These are phyloP conservation scores for Sugiyamaella pinicola DNA, from an alignment of 1,139 yeast genomes.

Conservation along the genomic window DNA sequence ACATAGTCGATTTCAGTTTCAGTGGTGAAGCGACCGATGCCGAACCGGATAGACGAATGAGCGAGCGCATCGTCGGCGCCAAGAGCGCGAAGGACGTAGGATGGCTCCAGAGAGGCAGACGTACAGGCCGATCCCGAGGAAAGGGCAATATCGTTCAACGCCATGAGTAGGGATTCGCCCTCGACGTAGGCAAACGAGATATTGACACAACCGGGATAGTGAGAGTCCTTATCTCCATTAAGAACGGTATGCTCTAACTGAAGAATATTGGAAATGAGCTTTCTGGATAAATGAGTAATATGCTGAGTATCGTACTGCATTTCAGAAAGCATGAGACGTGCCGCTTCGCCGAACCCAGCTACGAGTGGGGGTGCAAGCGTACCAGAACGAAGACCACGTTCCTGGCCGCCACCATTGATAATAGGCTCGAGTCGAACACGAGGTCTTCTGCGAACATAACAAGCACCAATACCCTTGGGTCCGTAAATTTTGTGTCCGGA, in stretches of 20 bases:
- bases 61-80: conserved; percentile 99
- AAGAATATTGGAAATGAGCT: conserved; percentile 70
- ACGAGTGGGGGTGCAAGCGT: conserved; percentile 95
- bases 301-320: conserved; percentile 72
- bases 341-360: conserved; percentile 97
- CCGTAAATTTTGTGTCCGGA: conserved; percentile 97
- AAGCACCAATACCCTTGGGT: conserved; percentile 97
- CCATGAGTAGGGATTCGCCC: conserved; percentile 97
- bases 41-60: conserved; percentile 94
- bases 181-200: conserved; percentile 96
- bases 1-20: conserved; percentile 96
- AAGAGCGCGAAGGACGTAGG: conserved; percentile 91
- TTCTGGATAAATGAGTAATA: conserved; percentile 68
- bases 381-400: conserved; percentile 96
- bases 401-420: conserved; percentile 98
- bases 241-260: conserved; percentile 84
- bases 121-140: conserved; percentile 99
- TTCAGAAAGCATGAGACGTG: conserved; percentile 76
- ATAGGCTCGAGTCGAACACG: conserved; percentile 95
- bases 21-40: conserved; percentile 96
- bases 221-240: conserved; percentile 75
- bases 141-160: conserved; percentile 92
- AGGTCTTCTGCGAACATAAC: conserved; percentile 95
- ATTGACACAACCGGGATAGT: conserved; percentile 93
- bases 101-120: conserved; percentile 96